phyloP scores from a whole-genome alignment of 1,284 basidiomycete species.

The Melampsora americana region DNA sequence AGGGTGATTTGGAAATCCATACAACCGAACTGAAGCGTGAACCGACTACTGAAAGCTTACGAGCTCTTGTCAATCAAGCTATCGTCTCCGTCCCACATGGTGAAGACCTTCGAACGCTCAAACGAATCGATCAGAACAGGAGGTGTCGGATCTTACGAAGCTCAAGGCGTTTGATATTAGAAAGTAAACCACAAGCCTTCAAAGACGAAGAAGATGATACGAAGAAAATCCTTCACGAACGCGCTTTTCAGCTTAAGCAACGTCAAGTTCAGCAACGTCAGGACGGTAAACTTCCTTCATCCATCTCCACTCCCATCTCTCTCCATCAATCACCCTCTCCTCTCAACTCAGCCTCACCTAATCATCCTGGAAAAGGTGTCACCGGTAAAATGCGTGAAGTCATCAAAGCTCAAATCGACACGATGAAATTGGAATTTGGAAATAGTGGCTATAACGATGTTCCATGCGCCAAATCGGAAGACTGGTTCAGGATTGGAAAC shows the following conservation, averaged over 20 bases:
- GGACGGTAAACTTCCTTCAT: no score
- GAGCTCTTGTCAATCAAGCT: conserved; percentile 1
- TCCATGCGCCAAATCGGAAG: conserved; percentile 3
- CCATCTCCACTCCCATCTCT: no score
- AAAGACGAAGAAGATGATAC: conserved; percentile 7
- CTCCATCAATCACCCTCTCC: no score
- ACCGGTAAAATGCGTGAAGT: background rate
- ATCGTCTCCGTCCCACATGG: background rate
- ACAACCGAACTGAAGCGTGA: conserved; percentile 2
- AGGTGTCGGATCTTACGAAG: background rate
- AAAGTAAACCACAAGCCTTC: conserved; percentile 3
- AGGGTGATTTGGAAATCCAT: background rate
- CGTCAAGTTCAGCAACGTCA: background rate
- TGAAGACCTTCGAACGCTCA: background rate
- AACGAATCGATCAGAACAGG: background rate
- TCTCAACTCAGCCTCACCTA: background rate
- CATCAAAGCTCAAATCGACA: background rate
- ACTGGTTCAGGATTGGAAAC: background rate
- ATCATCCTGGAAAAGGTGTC: background rate
- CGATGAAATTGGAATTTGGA: conserved; percentile 6
- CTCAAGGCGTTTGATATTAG: background rate
- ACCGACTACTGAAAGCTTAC: conserved; percentile 6
- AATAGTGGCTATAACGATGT: background rate
- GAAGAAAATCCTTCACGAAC: conserved; percentile 7
- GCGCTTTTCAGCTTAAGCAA: background rate